Conservation (phyloP, 2,329 filamentous ascomycete species). For the Monilinia fructigena region DNA sequence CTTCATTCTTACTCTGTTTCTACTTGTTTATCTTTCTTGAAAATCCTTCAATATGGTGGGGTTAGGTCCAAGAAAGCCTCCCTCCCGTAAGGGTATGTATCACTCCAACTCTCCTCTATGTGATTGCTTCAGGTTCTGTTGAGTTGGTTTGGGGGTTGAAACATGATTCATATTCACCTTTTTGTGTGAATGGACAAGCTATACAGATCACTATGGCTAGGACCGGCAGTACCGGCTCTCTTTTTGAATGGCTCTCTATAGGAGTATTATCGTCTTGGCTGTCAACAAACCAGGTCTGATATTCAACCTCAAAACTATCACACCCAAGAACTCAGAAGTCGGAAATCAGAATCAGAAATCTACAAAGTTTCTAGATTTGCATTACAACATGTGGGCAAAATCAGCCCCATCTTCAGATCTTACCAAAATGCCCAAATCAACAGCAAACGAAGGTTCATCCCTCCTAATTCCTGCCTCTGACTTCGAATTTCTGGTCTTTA, state of each 20-base stretch:
- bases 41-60: conserved; percentile 55
- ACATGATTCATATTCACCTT: background rate
- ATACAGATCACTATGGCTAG: background rate
- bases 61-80: conserved; percentile 60
- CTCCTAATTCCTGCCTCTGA: background rate
- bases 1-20: background rate
- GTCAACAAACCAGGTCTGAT: background rate
- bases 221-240: background rate
- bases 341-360: background rate
- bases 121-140: background rate
- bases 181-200: background rate
- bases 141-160: background rate
- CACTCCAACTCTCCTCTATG: background rate
- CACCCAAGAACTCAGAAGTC: background rate
- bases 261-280: background rate
- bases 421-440: background rate
- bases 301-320: background rate
- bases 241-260: background rate
- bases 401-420: background rate
- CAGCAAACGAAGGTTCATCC: background rate
- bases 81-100: conserved; percentile 71
- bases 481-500: background rate
- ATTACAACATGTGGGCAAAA: background rate
- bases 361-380: background rate
- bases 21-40: conserved; percentile 3